Base-by-base conservation (phyloP, 2,329 filamentous ascomycete species). In the Elsinoe fawcettii region DNA sequence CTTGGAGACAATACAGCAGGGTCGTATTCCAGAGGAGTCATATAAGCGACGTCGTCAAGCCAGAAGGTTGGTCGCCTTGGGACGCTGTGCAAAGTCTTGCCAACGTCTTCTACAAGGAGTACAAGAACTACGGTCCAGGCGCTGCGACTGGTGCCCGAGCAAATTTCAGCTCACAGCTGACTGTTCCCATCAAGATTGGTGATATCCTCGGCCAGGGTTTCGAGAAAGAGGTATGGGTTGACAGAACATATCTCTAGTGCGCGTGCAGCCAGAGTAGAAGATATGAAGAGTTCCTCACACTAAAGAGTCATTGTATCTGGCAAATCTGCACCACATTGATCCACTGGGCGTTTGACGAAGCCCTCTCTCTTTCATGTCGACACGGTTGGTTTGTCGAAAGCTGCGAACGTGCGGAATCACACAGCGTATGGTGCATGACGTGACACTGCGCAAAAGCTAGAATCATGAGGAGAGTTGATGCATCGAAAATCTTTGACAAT, bases 31-130 rank as follows among this genome's bases (percentile, higher is more conserved):
- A 58, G 53, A 36, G 46, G 22, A 56, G 58, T 12, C 60, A 57
- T 30, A 23, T 60, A 9, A 47, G 43, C 9, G 46, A 60, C n/a
- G 49, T 58, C 9, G 54, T 60, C 30, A 56, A 55, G 27, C 36
- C 58, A 11, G 61, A 58, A 25, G 65, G 65, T 2, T 66, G 65
- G 65, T 62, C 54, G n/a, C 61, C 8, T 14, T 58, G 57, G 57
- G 37, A 58, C 49, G 32, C 18, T 4, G 49, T 37, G 7, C 32
- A 58, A 12, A 37, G 18, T n/a, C n/a, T 36, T 5, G 34, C 36
- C 5, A 70, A 79, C 41, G 77, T 85, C 1, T 67, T 72, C 20
- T 85, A 80, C 61, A 79, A 69, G 7, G 83, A 86, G 72, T 85
- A 79, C 64, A 68, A 64, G 20, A 86, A 86, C 68, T 75, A 75